phyloP scores from a whole-genome alignment of 2,329 filamentous ascomycete species.

The Exserohilum turcica region DNA sequence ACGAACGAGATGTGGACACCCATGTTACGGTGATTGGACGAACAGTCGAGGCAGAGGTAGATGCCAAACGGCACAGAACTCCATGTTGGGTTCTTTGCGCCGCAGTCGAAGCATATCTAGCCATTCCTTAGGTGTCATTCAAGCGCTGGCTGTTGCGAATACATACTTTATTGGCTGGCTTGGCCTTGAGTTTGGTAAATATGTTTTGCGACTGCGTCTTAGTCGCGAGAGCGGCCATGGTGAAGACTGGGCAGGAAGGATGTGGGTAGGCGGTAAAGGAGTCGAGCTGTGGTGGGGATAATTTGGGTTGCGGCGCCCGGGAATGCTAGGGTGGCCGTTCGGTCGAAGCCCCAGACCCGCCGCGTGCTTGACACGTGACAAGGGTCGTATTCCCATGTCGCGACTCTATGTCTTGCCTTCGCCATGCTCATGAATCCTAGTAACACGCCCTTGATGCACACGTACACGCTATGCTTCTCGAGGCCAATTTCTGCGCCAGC shows the following conservation, averaged over 20 bases:
- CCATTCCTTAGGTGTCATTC: slow-evolving; percentile 30
- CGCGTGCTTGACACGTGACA: slow-evolving; percentile 21
- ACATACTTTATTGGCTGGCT: slow-evolving; percentile 89
- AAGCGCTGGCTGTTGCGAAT: slow-evolving; percentile 19
- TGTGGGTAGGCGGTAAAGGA: slow-evolving; percentile 29
- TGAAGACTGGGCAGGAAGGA: slow-evolving; percentile 29
- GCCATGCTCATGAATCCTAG: background rate
- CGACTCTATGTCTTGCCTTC: background rate
- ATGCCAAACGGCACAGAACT: slow-evolving; percentile 96
- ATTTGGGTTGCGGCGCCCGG: slow-evolving; percentile 30
- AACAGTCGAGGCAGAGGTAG: slow-evolving; percentile 97
- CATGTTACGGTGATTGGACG: slow-evolving; percentile 93
- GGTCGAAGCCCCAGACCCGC: background rate
- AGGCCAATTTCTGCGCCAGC: too few species aligned
- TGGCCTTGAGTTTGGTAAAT: slow-evolving; percentile 95
- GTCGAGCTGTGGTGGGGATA: slow-evolving; percentile 36
- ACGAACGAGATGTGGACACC: slow-evolving; percentile 99
- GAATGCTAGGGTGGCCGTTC: slow-evolving; percentile 31
- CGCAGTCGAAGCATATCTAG: slow-evolving; percentile 97
- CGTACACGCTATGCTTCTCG: background rate
- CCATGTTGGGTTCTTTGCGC: slow-evolving; percentile 97
- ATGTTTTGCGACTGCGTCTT: slow-evolving; percentile 97
- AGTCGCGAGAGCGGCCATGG: slow-evolving; percentile 71
- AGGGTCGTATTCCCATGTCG: background rate
- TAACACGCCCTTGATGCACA: background rate